Evolutionary conservation across 2,329 filamentous ascomycete genomes (phyloP).

Genomic region (Neurospora sp.): DNA sequence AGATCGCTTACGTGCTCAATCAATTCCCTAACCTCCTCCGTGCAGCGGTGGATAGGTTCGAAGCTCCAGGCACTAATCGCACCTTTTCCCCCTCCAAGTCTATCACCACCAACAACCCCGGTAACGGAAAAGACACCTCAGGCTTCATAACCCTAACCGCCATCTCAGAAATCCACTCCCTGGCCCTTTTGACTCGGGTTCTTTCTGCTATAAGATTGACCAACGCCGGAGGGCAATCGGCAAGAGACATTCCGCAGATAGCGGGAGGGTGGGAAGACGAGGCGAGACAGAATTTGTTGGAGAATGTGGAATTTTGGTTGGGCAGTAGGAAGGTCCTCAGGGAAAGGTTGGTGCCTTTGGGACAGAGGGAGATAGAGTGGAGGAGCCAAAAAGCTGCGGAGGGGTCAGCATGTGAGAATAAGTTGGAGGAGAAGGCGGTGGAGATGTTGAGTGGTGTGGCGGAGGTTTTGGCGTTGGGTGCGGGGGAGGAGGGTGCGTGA

Average conservation of each 20-base stretch:
- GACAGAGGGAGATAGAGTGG: constrained; percentile 61
- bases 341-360: constrained; percentile 64
- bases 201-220: constrained; percentile 55
- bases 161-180: constrained; percentile 67
- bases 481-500: constrained; percentile 3
- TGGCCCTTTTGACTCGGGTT: constrained; percentile 67
- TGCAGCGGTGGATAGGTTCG: constrained; percentile 63
- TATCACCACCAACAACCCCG: not conserved
- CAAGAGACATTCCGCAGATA: constrained; percentile 60
- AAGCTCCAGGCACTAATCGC: constrained; percentile 46
- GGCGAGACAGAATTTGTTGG: constrained; percentile 44
- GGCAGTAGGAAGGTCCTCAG: constrained; percentile 58
- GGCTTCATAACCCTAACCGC: constrained; percentile 64
- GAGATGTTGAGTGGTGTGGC: constrained; percentile 45
- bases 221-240: constrained; percentile 34
- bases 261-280: constrained; percentile 57
- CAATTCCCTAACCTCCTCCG: constrained; percentile 73
- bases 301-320: constrained; percentile 78
- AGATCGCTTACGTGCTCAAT: constrained; percentile 80
- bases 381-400: constrained; percentile 28
- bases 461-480: constrained; percentile 22
- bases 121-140: constrained; percentile 28
- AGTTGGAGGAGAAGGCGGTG: constrained; percentile 68
- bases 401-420: constrained; percentile 44
- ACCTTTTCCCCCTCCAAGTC: constrained; percentile 25